Evolutionary conservation across 2,329 filamentous ascomycete genomes (phyloP).

Genomic region (Trichothecium sympodiale): DNA sequence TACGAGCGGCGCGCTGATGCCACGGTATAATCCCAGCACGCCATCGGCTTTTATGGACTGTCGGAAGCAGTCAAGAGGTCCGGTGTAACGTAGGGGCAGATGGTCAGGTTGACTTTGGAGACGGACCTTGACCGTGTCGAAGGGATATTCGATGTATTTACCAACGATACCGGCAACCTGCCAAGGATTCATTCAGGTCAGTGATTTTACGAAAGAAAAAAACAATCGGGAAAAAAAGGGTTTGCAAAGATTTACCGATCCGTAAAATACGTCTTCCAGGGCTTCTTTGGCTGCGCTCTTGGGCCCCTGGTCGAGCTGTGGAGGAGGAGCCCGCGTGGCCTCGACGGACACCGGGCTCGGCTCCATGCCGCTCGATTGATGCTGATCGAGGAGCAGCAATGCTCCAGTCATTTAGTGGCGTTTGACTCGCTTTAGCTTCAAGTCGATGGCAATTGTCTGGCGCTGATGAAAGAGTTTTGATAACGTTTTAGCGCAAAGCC

Average conservation of each 20-base stretch:
- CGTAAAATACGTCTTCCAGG: constrained; percentile 77
- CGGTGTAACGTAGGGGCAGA: constrained; percentile 69
- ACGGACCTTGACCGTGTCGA: constrained; percentile 92
- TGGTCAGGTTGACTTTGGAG: constrained; percentile 90
- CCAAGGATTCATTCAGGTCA: neutral
- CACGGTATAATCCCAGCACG: constrained; percentile 74
- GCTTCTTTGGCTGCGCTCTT: constrained; percentile 49
- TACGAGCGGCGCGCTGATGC: constrained; percentile 81
- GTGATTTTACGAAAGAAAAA: neutral
- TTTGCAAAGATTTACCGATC: constrained; percentile 50
- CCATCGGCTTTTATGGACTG: constrained; percentile 75
- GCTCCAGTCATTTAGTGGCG: too few species aligned
- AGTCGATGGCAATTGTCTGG: too few species aligned
- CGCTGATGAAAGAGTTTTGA: too few species aligned
- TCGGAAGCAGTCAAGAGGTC: constrained; percentile 86
- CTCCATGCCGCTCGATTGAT: constrained; percentile 15
- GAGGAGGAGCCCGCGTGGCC: constrained; percentile 9
- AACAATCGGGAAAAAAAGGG: neutral
- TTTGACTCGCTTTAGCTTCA: too few species aligned
- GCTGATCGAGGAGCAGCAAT: too few species aligned
- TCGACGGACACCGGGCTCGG: constrained; percentile 18
- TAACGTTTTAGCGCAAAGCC: too few species aligned
- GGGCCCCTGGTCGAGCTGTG: constrained; percentile 10
- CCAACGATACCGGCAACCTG: constrained; percentile 76
- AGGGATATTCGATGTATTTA: constrained; percentile 96